Percentiles rank a stretch among this genome's conserved stretches.
phyloP scores from a whole-genome alignment of 345 rosid species.

The Acer yangbiense region DNA sequence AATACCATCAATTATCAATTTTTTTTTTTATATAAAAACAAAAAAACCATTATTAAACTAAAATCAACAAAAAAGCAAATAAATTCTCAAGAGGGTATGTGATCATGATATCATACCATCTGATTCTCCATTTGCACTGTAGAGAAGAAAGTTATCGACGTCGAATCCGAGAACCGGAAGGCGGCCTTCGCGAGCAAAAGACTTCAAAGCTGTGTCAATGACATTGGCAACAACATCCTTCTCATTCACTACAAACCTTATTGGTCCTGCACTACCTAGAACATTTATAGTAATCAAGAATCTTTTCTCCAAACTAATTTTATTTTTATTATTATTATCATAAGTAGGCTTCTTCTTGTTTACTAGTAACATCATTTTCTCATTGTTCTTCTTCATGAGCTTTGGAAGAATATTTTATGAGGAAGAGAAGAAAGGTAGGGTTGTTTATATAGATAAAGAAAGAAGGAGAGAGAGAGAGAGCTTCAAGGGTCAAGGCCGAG shows the following conservation, averaged over 20 bases:
- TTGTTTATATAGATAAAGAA: not conserved
- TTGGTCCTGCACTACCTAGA: conserved; percentile 80
- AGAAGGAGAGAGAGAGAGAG: not conserved
- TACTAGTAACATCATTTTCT: conserved; percentile 31
- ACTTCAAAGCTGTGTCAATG: conserved; percentile 60
- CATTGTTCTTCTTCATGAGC: conserved; percentile 21
- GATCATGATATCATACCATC: conserved; percentile 27
- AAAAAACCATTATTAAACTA: too few species aligned
- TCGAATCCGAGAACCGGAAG: conserved; percentile 71
- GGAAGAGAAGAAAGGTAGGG: too few species aligned
- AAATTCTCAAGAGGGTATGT: not conserved
- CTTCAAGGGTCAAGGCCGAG: conserved; percentile 52
- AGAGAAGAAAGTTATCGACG: conserved; percentile 52
- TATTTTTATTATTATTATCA: conserved; percentile 12
- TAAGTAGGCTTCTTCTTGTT: conserved; percentile 26
- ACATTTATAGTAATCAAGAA: conserved; percentile 62
- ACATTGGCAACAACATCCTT: conserved; percentile 57
- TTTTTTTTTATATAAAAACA: too few species aligned
- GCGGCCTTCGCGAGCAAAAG: conserved; percentile 81
- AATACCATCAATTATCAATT: too few species aligned
- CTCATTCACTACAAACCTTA: conserved; percentile 64
- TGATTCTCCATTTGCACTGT: conserved; percentile 39
- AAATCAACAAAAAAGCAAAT: not conserved
- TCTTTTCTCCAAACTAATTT: conserved; percentile 33
- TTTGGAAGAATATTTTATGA: not conserved